phyloP scores from a whole-genome alignment of 2,329 filamentous ascomycete species.

The Colletotrichum sp. region DNA sequence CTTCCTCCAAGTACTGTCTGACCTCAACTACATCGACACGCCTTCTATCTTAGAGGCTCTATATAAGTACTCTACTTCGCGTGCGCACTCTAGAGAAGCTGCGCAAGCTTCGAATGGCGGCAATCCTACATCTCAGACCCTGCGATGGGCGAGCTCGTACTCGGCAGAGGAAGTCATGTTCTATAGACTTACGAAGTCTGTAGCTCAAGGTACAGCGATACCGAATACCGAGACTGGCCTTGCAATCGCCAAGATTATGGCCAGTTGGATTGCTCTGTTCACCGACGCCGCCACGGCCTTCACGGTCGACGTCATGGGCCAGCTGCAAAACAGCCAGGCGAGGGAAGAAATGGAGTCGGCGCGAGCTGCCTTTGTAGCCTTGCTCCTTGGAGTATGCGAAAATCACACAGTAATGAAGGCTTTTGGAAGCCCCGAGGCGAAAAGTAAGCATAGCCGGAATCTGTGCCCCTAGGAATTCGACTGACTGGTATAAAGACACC shows the following conservation, averaged over 20 bases:
- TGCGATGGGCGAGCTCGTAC: constrained; percentile 62
- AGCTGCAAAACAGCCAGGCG: constrained; percentile 46
- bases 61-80: constrained; percentile 61
- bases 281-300: constrained; percentile 55
- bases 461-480: neutral
- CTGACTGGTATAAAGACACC: constrained; percentile 36
- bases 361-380: constrained; percentile 66
- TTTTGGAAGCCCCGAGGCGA: constrained; percentile 56
- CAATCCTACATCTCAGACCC: neutral
- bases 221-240: constrained; percentile 51
- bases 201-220: constrained; percentile 63
- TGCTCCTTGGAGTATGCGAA: constrained; percentile 67
- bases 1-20: constrained; percentile 63
- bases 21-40: constrained; percentile 56
- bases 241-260: constrained; percentile 53
- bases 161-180: constrained; percentile 87
- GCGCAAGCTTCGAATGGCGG: neutral
- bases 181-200: constrained; percentile 89
- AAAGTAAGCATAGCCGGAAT: constrained; percentile 43
- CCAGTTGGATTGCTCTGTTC: constrained; percentile 65
- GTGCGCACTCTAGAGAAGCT: constrained; percentile 36
- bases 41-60: constrained; percentile 60
- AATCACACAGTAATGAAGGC: constrained; percentile 60
- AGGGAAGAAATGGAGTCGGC: constrained; percentile 65
- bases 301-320: constrained; percentile 51